Evolutionary conservation across 2,329 filamentous ascomycete species (phyloP).

Genomic region (Ceratocystis ficicola): DNA sequence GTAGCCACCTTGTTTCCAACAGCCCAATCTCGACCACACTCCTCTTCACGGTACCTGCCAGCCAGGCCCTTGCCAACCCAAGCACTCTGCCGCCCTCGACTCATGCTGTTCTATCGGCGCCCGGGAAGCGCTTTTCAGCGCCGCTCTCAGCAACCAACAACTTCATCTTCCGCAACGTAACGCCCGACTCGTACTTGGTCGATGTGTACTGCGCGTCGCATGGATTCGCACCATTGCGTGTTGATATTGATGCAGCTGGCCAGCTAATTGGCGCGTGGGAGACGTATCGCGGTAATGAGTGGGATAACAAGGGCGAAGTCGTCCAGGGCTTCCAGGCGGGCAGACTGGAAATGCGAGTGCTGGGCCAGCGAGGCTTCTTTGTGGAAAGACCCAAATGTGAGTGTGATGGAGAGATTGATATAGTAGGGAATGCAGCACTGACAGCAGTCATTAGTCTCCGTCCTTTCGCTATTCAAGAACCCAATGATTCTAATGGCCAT

Average conservation of each 20-base stretch:
- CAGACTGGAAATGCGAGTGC: conserved; percentile 47
- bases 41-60: conserved; percentile 37
- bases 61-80: conserved; percentile 37
- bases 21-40: conserved; percentile 35
- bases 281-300: conserved; percentile 79
- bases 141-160: conserved; percentile 56
- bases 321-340: conserved; percentile 33
- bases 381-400: conserved; percentile 62
- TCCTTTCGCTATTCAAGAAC: conserved; percentile 76
- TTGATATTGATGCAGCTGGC: conserved; percentile 74
- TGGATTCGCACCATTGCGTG: conserved; percentile 64
- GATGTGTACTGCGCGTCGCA: conserved; percentile 66
- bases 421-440: background rate
- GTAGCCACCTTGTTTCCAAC: conserved; percentile 30
- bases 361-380: conserved; percentile 62
- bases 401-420: conserved; percentile 29
- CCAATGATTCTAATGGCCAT: conserved; percentile 93
- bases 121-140: conserved; percentile 36
- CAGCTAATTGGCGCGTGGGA: conserved; percentile 62
- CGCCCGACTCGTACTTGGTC: conserved; percentile 63
- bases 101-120: conserved; percentile 46
- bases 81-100: conserved; percentile 50
- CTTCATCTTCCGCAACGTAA: conserved; percentile 64
- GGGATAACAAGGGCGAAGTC: conserved; percentile 69
- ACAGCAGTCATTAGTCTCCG: conserved; percentile 46